Evolutionary conservation across 352 stramenopile species (phyloP), one percentile per base, ranked within the genome.

Genomic region (Pythium sp.): DNA sequence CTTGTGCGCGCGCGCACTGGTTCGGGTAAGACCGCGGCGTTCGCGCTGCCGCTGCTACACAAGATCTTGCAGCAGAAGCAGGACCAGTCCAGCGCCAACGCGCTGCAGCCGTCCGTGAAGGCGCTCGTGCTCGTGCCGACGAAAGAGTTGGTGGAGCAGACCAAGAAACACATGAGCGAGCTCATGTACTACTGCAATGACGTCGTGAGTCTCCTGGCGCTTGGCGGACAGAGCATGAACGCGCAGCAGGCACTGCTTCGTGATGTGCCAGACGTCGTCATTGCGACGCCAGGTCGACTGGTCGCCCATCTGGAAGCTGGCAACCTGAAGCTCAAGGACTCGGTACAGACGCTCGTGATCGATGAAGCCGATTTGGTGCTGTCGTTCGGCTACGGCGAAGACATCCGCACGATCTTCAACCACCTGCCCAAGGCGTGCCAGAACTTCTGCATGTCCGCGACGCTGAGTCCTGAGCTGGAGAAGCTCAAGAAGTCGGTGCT

Each of bases 341-440:
- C 90, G 64, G 92, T 99, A 22, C 87, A 99, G 75, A 99, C 93
- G 2, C 82, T 99, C 18, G 97, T 99, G 30, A 98, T 99, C 63
- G 98, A 99, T 73, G 98, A 99, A 77, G 97, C 98, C 20, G 98
- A 99, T 82, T 78, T 99, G 43, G 97, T 99, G 68, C 87, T 99
- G 20, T 99, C 94, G 28, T 99, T 98, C 80, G 94, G 96, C 72
- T 98, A 98, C 72, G 86, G 86, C 34, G 92, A 98, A 20, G 91
- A 98, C 72, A 90, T 98, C 73, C 89, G 90, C 18, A 90, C 89
- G 70, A 98, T 98, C 69, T 95, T 97, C 69, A 97, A 97, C 71
- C 85, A 84, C 43, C 72, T 99, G 41, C 97, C 98, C n/a, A 98
- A 98, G 75, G 98, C 98, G 28, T 99, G 92, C 71, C 98, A 99